Percentiles rank a stretch among this genome's conserved stretches.
These are phyloP conservation scores for Camelina hispida DNA, from an alignment of 345 rosid species.

Conservation along the genomic window DNA sequence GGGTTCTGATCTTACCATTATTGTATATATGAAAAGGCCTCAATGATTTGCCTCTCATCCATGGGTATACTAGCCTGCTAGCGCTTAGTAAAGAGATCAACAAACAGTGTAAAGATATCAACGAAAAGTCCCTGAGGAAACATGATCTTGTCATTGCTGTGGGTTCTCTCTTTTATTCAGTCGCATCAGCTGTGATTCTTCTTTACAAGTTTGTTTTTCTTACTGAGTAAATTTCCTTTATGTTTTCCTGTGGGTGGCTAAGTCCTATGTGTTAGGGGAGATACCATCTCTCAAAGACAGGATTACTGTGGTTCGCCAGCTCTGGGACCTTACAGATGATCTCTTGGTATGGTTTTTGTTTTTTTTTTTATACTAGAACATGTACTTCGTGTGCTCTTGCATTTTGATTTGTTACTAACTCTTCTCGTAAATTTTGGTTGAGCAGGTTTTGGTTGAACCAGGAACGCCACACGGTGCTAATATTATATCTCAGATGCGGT, in stretches of 20 bases:
- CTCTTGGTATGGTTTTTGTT: conserved; percentile 94
- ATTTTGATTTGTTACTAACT: conserved; percentile 1
- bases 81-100: conserved; percentile 62
- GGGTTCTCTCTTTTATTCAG: conserved; percentile 46
- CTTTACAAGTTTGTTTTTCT: conserved; percentile 29
- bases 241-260: conserved; percentile 16
- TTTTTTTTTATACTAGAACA: conserved; percentile 14
- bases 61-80: conserved; percentile 74
- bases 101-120: conserved; percentile 56
- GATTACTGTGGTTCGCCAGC: conserved; percentile 84
- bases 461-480: conserved; percentile 95
- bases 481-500: conserved; percentile 92
- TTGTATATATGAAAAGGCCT: conserved; percentile 50
- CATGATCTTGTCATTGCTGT: conserved; percentile 99
- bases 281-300: conserved; percentile 91
- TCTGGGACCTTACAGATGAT: conserved; percentile 95
- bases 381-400: background rate
- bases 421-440: conserved; percentile 18
- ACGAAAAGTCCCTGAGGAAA: conserved; percentile 61
- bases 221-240: conserved; percentile 19
- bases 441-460: conserved; percentile 90
- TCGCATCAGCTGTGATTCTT: conserved; percentile 33
- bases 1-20: conserved; percentile 10
- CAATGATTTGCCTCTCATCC: conserved; percentile 83
- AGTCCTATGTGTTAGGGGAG: conserved; percentile 98